Evolutionary conservation across 164 flowering plant genomes (phyloP).

Genomic region (Aristolochia fimbriata): DNA sequence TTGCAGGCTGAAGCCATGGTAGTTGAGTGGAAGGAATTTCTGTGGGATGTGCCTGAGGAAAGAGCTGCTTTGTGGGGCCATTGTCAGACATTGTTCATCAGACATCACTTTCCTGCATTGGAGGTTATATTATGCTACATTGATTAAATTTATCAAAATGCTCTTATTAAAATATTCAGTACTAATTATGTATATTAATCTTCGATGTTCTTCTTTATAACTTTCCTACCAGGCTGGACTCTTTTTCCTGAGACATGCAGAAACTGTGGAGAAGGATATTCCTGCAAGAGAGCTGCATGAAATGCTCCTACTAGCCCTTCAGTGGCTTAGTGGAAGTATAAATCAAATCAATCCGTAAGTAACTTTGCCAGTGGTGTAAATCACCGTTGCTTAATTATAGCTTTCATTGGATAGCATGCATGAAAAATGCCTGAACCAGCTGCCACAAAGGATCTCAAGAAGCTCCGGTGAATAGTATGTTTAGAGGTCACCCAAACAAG

Average conservation of each 20-base stretch:
- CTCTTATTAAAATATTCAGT: not conserved
- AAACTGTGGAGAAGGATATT: conserved; percentile 84
- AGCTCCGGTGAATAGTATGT: no score
- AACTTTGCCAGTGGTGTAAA: not conserved
- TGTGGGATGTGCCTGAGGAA: conserved; percentile 99
- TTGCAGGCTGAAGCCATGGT: conserved; percentile 97
- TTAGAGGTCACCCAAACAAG: no score
- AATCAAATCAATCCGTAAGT: conserved; percentile 76
- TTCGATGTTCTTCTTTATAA: not conserved
- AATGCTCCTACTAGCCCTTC: conserved; percentile 74
- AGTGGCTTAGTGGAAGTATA: conserved; percentile 93
- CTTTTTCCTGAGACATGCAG: conserved; percentile 96
- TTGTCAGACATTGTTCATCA: conserved; percentile 76
- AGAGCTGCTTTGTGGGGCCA: conserved; percentile 93
- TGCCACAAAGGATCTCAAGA: no score
- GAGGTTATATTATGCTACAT: conserved; percentile 29
- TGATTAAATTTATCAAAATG: not conserved
- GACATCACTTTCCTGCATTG: conserved; percentile 78
- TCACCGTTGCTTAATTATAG: no score
- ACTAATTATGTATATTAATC: not conserved
- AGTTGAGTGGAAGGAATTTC: conserved; percentile 94
- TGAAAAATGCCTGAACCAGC: not conserved
- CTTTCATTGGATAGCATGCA: conserved; percentile 1
- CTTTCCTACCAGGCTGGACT: conserved; percentile 64
- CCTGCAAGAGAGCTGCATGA: conserved; percentile 85